Conservation (phyloP, 139 green algal species). For the Medakamo hakoo region DNA sequence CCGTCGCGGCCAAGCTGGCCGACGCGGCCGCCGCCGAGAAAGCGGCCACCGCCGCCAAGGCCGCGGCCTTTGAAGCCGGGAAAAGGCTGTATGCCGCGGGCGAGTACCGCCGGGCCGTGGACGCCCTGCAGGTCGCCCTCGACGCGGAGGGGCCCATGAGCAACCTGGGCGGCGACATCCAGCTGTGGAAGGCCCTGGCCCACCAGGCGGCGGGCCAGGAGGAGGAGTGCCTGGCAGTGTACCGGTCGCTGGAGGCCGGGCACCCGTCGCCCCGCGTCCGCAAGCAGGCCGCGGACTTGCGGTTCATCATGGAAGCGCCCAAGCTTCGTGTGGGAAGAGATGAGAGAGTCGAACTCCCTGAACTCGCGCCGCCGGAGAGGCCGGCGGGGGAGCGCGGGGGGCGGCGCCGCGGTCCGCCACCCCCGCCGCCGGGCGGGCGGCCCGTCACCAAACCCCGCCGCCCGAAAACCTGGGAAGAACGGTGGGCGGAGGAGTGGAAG, state of each 20-base stretch:
- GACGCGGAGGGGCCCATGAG: conserved; percentile 32
- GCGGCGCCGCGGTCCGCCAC: neutral
- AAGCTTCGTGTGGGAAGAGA: conserved; percentile 49
- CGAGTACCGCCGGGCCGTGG: conserved; percentile 3
- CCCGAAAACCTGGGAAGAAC: neutral
- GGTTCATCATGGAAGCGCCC: conserved; percentile 73
- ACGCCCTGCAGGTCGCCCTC: conserved; percentile 39
- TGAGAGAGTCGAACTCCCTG: conserved; percentile 54
- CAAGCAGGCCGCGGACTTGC: conserved; percentile 30
- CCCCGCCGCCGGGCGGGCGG: neutral
- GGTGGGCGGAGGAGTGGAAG: conserved; percentile 7
- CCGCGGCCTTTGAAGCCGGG: neutral
- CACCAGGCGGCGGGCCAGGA: conserved; percentile 47
- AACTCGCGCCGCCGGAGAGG: conserved; percentile 22
- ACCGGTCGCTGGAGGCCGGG: conserved; percentile 38
- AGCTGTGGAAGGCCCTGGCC: conserved; percentile 71
- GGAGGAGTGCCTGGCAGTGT: conserved; percentile 57
- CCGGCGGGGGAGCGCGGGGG: neutral
- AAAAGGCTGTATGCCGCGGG: neutral
- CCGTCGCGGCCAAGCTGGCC: neutral
- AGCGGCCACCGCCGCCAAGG: neutral
- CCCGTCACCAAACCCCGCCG: neutral
- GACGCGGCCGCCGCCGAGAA: neutral
- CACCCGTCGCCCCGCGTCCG: conserved; percentile 19
- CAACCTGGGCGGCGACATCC: conserved; percentile 52